Conservation (phyloP, 306 rosid species). For the Canavalia gladiata region DNA sequence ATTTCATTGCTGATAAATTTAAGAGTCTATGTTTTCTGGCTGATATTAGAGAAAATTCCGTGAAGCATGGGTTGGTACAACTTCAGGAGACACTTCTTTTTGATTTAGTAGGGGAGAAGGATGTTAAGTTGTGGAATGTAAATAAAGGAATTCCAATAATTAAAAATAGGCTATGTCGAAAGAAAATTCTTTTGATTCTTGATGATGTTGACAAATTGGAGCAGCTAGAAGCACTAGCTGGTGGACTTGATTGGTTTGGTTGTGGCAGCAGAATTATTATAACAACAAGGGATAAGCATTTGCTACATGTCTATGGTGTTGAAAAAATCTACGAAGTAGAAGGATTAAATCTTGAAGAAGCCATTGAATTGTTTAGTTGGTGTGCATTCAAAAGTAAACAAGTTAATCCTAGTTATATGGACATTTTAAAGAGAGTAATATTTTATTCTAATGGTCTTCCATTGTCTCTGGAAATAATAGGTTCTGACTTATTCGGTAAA, state of each 20-base stretch:
- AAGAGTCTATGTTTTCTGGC: conserved; percentile 14
- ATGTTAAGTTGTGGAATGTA: conserved; percentile 2
- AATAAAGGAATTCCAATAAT: conserved; percentile 31
- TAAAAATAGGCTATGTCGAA: neutral
- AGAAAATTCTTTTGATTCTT: conserved; percentile 23
- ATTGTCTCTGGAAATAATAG: neutral
- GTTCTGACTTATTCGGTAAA: conserved; percentile 1
- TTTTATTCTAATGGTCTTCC: neutral
- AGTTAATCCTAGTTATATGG: neutral
- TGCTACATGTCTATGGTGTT: conserved; percentile 24
- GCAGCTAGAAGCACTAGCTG: conserved; percentile 12
- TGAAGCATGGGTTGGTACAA: conserved; percentile 14
- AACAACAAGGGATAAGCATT: conserved; percentile 11
- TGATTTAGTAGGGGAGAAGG: neutral
- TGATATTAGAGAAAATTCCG: conserved; percentile 27
- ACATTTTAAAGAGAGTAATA: neutral
- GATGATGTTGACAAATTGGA: conserved; percentile 25
- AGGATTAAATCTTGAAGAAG: conserved; percentile 4
- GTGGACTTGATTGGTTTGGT: conserved; percentile 35
- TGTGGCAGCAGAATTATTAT: conserved; percentile 27
- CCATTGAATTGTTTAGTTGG: conserved; percentile 19
- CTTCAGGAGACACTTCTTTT: conserved; percentile 38
- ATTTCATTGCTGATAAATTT: conserved; percentile 26
- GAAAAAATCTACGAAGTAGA: conserved; percentile 12
- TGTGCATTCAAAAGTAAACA: neutral